Evolutionary conservation across 805 yeast genomes (phyloP), one percentile per base, ranked within the genome.

Genomic region (Sugiyamaella chiloensis): DNA sequence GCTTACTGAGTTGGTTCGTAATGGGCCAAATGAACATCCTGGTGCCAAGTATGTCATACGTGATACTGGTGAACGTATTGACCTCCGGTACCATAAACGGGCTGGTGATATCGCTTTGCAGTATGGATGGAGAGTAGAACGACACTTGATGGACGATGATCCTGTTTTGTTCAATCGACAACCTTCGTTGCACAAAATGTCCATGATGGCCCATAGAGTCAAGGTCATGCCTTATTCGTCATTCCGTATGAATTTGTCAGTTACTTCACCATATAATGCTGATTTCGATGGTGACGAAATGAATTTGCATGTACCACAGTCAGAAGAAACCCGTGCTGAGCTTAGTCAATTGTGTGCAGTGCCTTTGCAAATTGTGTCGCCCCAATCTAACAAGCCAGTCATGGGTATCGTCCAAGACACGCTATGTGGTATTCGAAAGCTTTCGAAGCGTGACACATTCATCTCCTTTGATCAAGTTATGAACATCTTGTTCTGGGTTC

Each of bases 371-470:
- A 93, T 93, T 75, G 96, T 93, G 32, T 89, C 97, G 14, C 97
- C 99, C 9, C 99, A 93, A 70, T 87, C 96, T 1, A 93, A 93
- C 68, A 93, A 93, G 70, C 99, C 99, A 31, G 96, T 95, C 56
- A 93, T 93, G 99, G 99, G 99, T 73, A 93, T 93, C 74, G 99
- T 93, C 53, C 99, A 93, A 74, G 99, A 93, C 70, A 90, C 99
- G 0, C 74, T 93, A 56, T 89, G 97, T 79, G 99, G 99, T 73
- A 76, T 91, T 46, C 83, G 99, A 71, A 93, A 93, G 66, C 80
- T 93, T 86, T 91, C 99, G 0, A 71, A 87, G 53, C 83, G 96
- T 67, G 99, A 93, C 64, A 78, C 73, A 37, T 93, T 90, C 61
- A 73, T 93, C 48, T 96, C 87, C 55, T 87, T 83, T 64, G 96